Base-by-base conservation (phyloP, 1,284 basidiomycete genomes). In the Albatrellus sp. region DNA sequence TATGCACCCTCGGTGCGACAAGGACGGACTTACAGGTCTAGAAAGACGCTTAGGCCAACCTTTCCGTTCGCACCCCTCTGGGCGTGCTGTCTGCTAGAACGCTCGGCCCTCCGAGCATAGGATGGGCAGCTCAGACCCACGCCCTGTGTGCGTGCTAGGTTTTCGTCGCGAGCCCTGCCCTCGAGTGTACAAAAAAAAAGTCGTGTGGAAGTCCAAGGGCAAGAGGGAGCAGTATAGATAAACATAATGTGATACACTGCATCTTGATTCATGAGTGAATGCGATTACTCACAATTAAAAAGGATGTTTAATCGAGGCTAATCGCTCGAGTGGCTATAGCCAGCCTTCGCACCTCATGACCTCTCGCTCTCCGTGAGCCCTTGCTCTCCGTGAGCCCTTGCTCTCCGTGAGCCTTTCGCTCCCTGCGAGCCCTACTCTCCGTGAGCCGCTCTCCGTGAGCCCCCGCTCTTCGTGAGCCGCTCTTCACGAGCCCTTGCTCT, bases 11-110 rank as follows among this genome's bases (percentile, higher is more conserved):
- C 35, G 14, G 14, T n/a, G 35, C 38, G 16, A 36, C 45, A 20
- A 1, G 28, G 34, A 38, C n/a, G n/a, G n/a, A n/a, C 51, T 31
- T 17, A 53, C 52, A 47, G 33, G 42, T 54, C 52, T 13, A 45
- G 34, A 10, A 42, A 44, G 36, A 53, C 52, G 19, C 52, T 50
- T 28, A 54, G 32, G 7, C 50, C 50, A 9, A 43, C 46, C 13
- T 30, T 44, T 24, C 46, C 50, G 2, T 50, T 42, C 3, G 17
- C 32, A 7, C 46, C 46, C 31, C 49, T 45, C 50, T 45, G 50
- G 37, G 17, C 2, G 24, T 28, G 28, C 33, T 16, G 13, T 14
- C 12, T 13, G 4, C 32, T 46, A n/a, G 34, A 30, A 10, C 19
- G 37, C 16, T 32, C 38, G 2, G 16, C 14, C 33, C 13, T 46